Base-by-base conservation (phyloP, 345 rosid genomes). In the Syzygium jambos region DNA sequence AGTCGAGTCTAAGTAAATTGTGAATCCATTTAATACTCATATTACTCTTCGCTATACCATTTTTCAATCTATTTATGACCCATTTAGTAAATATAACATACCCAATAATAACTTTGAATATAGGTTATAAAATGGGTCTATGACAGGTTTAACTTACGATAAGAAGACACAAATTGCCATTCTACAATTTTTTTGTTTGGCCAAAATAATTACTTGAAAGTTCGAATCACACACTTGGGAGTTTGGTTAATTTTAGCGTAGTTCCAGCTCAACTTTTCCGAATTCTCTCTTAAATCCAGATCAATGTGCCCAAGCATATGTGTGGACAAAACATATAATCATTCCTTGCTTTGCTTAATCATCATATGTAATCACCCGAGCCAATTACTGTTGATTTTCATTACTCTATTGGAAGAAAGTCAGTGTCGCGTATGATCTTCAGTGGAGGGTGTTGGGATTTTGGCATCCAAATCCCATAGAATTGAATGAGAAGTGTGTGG, bases 351-450 rank as follows among this genome's bases (percentile, higher is more conserved):
- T 11, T 3, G 25, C 6, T 57, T 25, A 57, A 57, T 57, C 65
- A 57, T 57, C 2, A 0, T 57, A 23, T 25, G 11, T 57, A 57
- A 25, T 57, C 25, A 52, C 23, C 6, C 13, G 29, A 56, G 34
- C 30, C 52, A 82, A 9, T 34, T 84, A n/a, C 7, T 8, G 85
- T 17, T 9, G 25, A 11, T 85, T 23, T 34, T 34, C n/a, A 27
- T 54, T 3, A 54, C 91, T 92, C 90, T 7, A 68, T 84, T 27
- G 86, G 78, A 85, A 88, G 41, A 46, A 85, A 63, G 90, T 93
- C 94, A 7, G 94, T 94, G 87, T 95, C 94, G 3, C 97, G 95
- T 34, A 95, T 90, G 34, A 97, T 90, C 91, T 92, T 92, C 95
- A 86, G 89, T 10, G 95, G 92, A 34, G 98, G 99, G 87, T n/a